phyloP scores from a whole-genome alignment of 805 yeast genomes.

The Candida xiaguanensis region DNA sequence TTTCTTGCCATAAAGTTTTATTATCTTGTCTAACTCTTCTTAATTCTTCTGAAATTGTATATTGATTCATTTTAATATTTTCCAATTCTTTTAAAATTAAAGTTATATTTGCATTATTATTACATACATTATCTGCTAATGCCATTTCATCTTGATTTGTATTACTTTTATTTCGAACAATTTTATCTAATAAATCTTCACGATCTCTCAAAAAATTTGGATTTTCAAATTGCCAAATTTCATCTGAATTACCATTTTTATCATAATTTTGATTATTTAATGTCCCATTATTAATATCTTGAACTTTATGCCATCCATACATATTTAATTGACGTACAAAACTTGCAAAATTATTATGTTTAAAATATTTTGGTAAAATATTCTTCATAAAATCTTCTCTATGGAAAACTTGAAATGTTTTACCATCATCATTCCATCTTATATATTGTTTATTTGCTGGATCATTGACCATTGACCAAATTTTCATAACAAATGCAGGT shows the following conservation, averaged over 20 bases:
- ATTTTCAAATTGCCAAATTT: conserved; percentile 84
- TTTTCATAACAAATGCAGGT: conserved; percentile 89
- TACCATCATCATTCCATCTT: conserved; percentile 83
- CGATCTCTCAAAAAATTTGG: conserved; percentile 73
- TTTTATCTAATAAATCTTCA: conserved; percentile 81
- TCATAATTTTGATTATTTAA: conserved; percentile 30
- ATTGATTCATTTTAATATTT: conserved; percentile 70
- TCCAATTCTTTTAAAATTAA: conserved; percentile 69
- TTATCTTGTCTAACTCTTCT: conserved; percentile 82
- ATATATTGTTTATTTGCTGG: conserved; percentile 64
- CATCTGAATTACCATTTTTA: conserved; percentile 53
- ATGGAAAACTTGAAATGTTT: conserved; percentile 77
- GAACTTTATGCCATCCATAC: conserved; percentile 99
- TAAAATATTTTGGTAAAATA: conserved; percentile 87
- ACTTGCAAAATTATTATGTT: conserved; percentile 90
- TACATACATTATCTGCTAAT: conserved; percentile 14
- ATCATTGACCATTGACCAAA: conserved; percentile 96
- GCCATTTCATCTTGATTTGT: conserved; percentile 18
- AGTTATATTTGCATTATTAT: conserved; percentile 40
- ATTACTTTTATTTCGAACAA: conserved; percentile 66
- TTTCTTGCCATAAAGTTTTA: conserved; percentile 88
- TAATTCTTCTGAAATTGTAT: conserved; percentile 79
- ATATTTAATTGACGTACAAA: conserved; percentile 94
- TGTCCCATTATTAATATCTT: conserved; percentile 80
- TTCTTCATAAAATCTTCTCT: conserved; percentile 81